Conservation (phyloP, 768 basidiomycete genomes). For the Phaeotremella skinneri region DNA sequence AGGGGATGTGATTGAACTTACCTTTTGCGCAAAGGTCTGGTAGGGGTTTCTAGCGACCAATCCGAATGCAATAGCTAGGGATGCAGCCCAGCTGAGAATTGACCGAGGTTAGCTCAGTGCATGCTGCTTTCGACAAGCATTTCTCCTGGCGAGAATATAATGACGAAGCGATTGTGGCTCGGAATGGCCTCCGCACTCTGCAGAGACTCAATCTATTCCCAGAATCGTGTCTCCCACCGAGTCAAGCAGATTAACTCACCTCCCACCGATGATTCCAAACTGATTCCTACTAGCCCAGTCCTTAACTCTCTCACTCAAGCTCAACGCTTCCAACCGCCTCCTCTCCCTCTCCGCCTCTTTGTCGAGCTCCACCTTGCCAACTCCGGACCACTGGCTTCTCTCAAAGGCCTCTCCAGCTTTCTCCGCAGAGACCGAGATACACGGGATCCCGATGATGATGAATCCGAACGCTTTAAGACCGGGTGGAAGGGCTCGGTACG, state of each 20-base stretch:
- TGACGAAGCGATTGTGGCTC: background rate
- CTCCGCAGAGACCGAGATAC: slow-evolving; percentile 43
- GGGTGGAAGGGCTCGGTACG: slow-evolving; percentile 39
- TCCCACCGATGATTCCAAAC: slow-evolving; percentile 44
- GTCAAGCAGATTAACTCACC: slow-evolving; percentile 28
- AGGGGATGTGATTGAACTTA: slow-evolving; percentile 11
- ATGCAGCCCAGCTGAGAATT: slow-evolving; percentile 41
- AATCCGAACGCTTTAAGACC: slow-evolving; percentile 44
- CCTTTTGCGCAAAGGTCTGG: slow-evolving; percentile 48
- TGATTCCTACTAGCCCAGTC: slow-evolving; percentile 46
- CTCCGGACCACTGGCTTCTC: slow-evolving; percentile 37
- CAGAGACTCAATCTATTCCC: no score
- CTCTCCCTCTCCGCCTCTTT: slow-evolving; percentile 23
- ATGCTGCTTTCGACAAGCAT: no score
- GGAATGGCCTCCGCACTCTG: no score
- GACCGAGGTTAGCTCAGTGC: background rate
- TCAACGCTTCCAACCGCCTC: slow-evolving; percentile 38
- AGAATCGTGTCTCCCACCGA: no score
- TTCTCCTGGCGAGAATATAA: background rate
- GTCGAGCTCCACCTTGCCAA: slow-evolving; percentile 41
- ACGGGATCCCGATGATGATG: slow-evolving; percentile 39
- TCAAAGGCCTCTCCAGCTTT: slow-evolving; percentile 48
- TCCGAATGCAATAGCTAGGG: slow-evolving; percentile 41
- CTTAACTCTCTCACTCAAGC: slow-evolving; percentile 28
- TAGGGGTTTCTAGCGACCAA: slow-evolving; percentile 41